Base-by-base conservation (phyloP, 108 stramenopile species). In the Skeletonema potamos region DNA sequence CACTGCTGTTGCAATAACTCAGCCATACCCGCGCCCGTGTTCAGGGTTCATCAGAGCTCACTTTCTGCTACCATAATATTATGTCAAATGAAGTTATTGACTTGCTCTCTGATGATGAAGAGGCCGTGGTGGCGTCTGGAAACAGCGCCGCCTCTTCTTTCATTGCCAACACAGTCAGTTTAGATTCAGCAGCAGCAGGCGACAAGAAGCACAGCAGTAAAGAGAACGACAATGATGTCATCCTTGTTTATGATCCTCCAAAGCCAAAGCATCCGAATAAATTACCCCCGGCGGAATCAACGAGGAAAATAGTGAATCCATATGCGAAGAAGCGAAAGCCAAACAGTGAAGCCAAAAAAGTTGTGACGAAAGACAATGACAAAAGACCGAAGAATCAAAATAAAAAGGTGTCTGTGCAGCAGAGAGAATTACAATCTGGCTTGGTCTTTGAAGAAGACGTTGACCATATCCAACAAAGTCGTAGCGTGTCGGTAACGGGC, bases 371-470 rank as follows among this genome's bases (percentile, higher is more conserved):
- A 57, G 15, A 28, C 26, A 18, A 57, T 34, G 37, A 59, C 32
- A 54, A 17, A 24, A 26, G 29, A 62, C 46, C 32, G 24, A 72
- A 67, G 28, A 29, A 43, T 27, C 37, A 18, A 39, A 22, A 48
- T 27, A 34, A 48, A 22, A 28, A 36, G 27, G 30, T 11, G 33
- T 6, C 36, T 41, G 36, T 24, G 36, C 29, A 54, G 17, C 27
- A 67, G 22, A 69, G 64, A 15, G 73, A 81, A 43, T 34, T 83
- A 10, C 82, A 83, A 65, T 66, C 77, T 18, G 82, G 82, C 0
- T 67, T 83, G 51, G 82, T 83, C 17, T 79, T 75, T 34, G 82
- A 79, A 36, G 82, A 83, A 54, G 82, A 83, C 34, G 66, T 78
- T 10, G 46, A 77, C 54, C 73, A 79, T 39, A 62, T 68, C 28